Evolutionary conservation across 208 protist genomes (phyloP), one percentile per base, ranked within the genome.

Genomic region (Leishmania braziliensis): DNA sequence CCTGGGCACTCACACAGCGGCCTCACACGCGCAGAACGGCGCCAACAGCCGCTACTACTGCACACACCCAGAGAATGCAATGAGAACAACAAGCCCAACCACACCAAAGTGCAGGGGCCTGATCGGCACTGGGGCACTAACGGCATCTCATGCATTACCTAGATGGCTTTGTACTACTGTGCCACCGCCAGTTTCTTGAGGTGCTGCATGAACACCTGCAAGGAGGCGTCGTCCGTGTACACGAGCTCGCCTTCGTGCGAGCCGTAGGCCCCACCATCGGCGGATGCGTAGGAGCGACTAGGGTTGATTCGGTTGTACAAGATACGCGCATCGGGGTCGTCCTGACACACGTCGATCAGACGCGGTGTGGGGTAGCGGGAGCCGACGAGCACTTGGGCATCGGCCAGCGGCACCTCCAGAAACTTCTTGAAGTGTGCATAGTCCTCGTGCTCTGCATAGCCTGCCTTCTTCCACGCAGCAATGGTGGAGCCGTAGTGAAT

Each of bases 281-380:
- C 89, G 86, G 87, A 85, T n/a, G 89, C 84, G 88, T 99, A 99
- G 39, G 99, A 99, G 16, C 97, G 93, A 48, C 95, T 98, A 58
- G 99, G 99, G 89, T 99, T 99, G 81, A 99, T 97, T 75, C 96
- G 99, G 77, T 99, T 98, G 63, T 99, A 95, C 77, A 99, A 90
- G 87, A 99, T 99, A 82, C 99, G 98, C 50, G 97, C 97, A 81
- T 99, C 97, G 51, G 93, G 95, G 77, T 96, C 95, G 85, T 98
- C 91, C 89, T 99, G 96, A 84, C 98, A 98, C 71, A 99, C 99
- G 63, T 99, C 98, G 56, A 99, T 97, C 77, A 98, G 93, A 29
- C 98, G 96, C 46, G 99, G 99, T 18, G 95, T 91, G 6, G 99
- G 99, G 85, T 98, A 99, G 72, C 99, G 94, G 36, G 91, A 91